Evolutionary conservation across 2,329 filamentous ascomycete genomes (phyloP), one percentile per base, ranked within the genome.

Genomic region (Xylaria hypoxylon): DNA sequence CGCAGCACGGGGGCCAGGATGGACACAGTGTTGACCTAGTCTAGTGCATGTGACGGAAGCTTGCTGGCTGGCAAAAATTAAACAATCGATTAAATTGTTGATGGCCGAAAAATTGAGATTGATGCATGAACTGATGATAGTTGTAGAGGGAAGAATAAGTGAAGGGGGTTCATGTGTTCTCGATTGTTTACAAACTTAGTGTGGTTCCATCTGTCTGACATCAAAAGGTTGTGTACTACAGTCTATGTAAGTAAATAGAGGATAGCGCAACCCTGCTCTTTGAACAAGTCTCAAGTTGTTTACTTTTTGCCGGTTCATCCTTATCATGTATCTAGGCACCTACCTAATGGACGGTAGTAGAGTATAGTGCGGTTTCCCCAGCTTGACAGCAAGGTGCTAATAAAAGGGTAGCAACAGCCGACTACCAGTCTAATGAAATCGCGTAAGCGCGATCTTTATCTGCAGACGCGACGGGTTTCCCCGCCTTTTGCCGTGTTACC

Each of bases 1-100:
- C 59, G 62, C 62, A 67, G 67, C 68, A 64, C 51, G 67, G 67
- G 59, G 64, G 68, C 69, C 50, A 44, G 59, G 51, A 61, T 52
- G 64, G 15, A 40, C 57, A 13, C 57, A 8, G n/a, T 57, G 22
- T 17, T 56, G 50, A 42, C 5, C 42, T 47, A 52, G 24, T 40
- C 13, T 42, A 38, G 45, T 38, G 24, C 13, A 8, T 11, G 35
- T 63, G 33, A 5, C 33, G 33, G 24, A 44, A 19, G 22, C 44
- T 33, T 31, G 52, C 24, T 48, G 40, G 22, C 33, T 45, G 40
- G 33, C 45, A 45, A 56, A 56, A 47, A n/a, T 55, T 31, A 42
- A 24, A 33, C 62, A 65, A 64, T 58, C 24, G 33, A 64, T 61
- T 61, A 59, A 68, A 67, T 50, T 69, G 67, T 64, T 61, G 64